Base-by-base conservation (phyloP, 441 rosid genomes). In the Omphalea diandra region DNA sequence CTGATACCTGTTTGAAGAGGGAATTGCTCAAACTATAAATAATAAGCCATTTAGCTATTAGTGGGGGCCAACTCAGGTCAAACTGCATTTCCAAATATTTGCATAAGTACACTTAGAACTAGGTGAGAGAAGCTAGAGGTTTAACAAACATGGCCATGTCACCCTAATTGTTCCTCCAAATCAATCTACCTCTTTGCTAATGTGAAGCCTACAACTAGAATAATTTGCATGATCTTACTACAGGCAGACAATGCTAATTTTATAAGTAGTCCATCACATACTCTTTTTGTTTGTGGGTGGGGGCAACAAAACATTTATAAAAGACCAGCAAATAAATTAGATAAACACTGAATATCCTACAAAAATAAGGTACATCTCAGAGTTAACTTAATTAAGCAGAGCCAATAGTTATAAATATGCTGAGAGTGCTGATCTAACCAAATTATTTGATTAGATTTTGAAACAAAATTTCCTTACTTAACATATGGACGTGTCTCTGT, bases 291-390 rank as follows among this genome's bases (percentile, higher is more conserved):
- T 63, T 44, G 15, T 47, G 14, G 38, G 18, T 11, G 56, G 18
- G 26, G 24, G 7, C 20, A 27, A 15, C 12, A 46, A 29, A 35
- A 29, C 17, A 12, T 24, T 6, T 43, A 40, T 3, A 15, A 24
- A 11, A 8, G 9, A 63, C 14, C 67, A 63, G 53, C 24, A 44
- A 64, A 64, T 27, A 64, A 64, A 47, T 65, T 47, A 32, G 10
- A 46, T 8, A 11, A 65, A 49, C 31, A 60, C 47, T 20, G 18
- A 63, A 65, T 14, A 4, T 36, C 52, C 47, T 52, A 50, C 7
- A 22, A 7, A 40, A n/a, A n/a, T n/a, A n/a, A n/a, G n/a, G n/a
- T n/a, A n/a, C n/a, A n/a, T n/a, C n/a, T 20, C 17, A 66, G 47
- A 49, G 32, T 61, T 14, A 22, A 49, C 5, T 3, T 20, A 47